Percentiles rank a stretch among this genome's conserved stretches.
Evolutionary conservation across 306 rosid genomes (phyloP).

Genomic region (Astragalus membranaceus): DNA sequence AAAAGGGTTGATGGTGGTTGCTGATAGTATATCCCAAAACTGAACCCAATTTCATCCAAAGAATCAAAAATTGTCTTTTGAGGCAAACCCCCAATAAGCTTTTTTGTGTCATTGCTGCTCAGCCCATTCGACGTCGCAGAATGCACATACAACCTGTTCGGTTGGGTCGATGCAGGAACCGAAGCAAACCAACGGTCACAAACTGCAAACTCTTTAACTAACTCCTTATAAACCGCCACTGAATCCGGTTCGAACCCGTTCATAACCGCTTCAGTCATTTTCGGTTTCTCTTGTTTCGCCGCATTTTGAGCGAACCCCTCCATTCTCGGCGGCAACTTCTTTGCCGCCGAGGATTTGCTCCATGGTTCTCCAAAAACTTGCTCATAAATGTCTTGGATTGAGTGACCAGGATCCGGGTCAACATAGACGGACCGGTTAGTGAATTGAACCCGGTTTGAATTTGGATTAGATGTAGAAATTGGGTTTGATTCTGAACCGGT

Average conservation of each 20-base stretch:
- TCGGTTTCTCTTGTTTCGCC: conserved; percentile 17
- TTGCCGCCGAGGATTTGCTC: conserved; percentile 43
- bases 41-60: conserved; percentile 51
- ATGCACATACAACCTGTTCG: conserved; percentile 70
- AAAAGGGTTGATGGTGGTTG: conserved; percentile 53
- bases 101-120: conserved; percentile 36
- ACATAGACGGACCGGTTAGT: conserved; percentile 38
- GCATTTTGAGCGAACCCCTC: conserved; percentile 68
- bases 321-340: conserved; percentile 44
- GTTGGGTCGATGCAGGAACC: conserved; percentile 68
- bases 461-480: conserved; percentile 39
- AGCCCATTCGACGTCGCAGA: conserved; percentile 79
- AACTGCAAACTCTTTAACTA: conserved; percentile 62
- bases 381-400: conserved; percentile 66
- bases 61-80: conserved; percentile 84
- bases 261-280: conserved; percentile 57
- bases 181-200: conserved; percentile 84
- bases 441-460: conserved; percentile 31
- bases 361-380: conserved; percentile 74
- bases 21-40: conserved; percentile 69
- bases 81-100: conserved; percentile 59
- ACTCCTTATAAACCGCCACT: conserved; percentile 43
- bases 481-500: conserved; percentile 47
- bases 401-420: conserved; percentile 78
- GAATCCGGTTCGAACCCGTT: conserved; percentile 55